Base-by-base conservation (phyloP, 345 rosid species). In the Limnanthes douglasii region DNA sequence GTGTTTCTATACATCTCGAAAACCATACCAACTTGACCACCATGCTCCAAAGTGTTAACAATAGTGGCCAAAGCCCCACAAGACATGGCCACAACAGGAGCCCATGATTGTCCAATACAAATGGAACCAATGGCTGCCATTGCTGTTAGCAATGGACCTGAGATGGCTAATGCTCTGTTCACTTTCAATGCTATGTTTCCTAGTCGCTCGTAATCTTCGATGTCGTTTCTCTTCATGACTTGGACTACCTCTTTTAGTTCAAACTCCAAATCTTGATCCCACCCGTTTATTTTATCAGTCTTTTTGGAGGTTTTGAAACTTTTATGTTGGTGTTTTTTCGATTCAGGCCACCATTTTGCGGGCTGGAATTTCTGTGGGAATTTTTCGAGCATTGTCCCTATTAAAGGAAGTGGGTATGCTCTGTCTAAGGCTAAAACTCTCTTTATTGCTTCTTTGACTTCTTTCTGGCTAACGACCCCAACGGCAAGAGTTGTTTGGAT, bases 381-480 rank as follows among this genome's bases (percentile, higher is more conserved):
- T 20, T 57, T 66, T 29, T 56, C 60, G 2, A 60, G 60, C 67
- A 65, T 56, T 23, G 41, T 14, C 20, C 55, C 68, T 12, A 57
- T 21, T 3, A 61, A 34, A 37, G 68, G 72, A 45, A 66, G 68
- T 5, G 73, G 70, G 20, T 56, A 66, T 21, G 70, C 73, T 48
- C 59, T 53, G 23, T 66, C 78, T 23, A 66, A 21, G 13, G 54
- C 45, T 50, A 59, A 48, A 11, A 62, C 62, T 49, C 39, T 65
- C 54, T 47, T 25, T 34, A 62, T 65, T 36, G 39, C 41, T 15
- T 53, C 64, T 36, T 63, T 63, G n/a, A 54, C 65, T 26, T 54
- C 57, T 11, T 43, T 36, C 19, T 66, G 44, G 0, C 42, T 15
- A 0, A 52, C 25, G 6, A 17, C 37, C 1, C 46, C 33, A 10